These are phyloP conservation scores for Zymoseptoria pseudotritici DNA, from an alignment of 2,329 filamentous ascomycete species.

Conservation along the genomic window DNA sequence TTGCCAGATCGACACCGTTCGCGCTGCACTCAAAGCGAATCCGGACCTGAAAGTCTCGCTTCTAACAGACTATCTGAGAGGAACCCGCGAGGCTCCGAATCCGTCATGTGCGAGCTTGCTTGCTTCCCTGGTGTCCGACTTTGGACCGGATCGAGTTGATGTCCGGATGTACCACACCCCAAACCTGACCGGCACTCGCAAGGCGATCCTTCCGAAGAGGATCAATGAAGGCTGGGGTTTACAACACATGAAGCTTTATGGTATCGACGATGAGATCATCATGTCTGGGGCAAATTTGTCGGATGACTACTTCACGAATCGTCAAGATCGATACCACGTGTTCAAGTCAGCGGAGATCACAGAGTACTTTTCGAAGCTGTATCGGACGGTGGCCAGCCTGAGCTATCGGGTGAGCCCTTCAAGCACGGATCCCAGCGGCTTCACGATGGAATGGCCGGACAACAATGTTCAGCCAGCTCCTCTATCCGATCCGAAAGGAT, in stretches of 20 bases:
- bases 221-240: constrained; percentile 98
- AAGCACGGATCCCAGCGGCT: constrained; percentile 39
- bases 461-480: constrained; percentile 70
- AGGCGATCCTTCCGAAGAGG: constrained; percentile 73
- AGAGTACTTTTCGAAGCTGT: constrained; percentile 72
- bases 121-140: constrained; percentile 73
- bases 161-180: constrained; percentile 98
- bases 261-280: constrained; percentile 89
- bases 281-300: constrained; percentile 93
- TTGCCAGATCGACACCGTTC: constrained; percentile 63
- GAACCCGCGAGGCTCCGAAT: constrained; percentile 80
- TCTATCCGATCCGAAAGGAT: constrained; percentile 59
- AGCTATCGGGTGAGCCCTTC: constrained; percentile 71
- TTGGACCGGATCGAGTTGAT: constrained; percentile 76
- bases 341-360: constrained; percentile 74
- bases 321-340: constrained; percentile 89
- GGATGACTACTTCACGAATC: constrained; percentile 90
- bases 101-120: constrained; percentile 84
- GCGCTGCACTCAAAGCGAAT: constrained; percentile 65
- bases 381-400: constrained; percentile 67
- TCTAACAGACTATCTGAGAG: constrained; percentile 81
- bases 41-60: constrained; percentile 76
- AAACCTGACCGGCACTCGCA: constrained; percentile 80
- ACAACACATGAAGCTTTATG: constrained; percentile 98
- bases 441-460: constrained; percentile 63